Base-by-base conservation (phyloP, 352 stramenopile genomes). In the Phytophthora tubulina region DNA sequence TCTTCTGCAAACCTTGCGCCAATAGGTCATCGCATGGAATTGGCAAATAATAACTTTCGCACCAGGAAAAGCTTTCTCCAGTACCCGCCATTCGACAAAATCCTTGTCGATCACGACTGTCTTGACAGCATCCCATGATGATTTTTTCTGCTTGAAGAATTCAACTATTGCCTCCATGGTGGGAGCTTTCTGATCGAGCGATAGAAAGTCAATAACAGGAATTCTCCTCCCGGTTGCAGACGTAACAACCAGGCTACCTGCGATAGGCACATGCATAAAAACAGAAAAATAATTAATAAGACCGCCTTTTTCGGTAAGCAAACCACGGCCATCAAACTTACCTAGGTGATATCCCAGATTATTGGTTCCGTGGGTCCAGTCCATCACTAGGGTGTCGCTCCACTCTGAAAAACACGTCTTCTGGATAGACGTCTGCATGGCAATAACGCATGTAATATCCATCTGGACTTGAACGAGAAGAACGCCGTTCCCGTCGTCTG, bases 181-280 rank as follows among this genome's bases (percentile, higher is more conserved):
- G 0, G 13, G 17, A 1, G 56, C 71, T 57, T 67, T 70, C 39
- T 78, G 30, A 36, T 75, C 50, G 0, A 74, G 33, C 36, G 59
- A 27, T 3, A 79, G 44, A 32, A 79, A 75, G n/a, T 76, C 57
- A 32, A 72, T 9, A 9, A 76, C 56, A 2, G 72, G 67, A 4
- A 76, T 41, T 0, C 62, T 50, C 45, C 46, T 50, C 8, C 72
- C 67, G 30, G 57, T 76, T 4, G 71, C 53, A 4, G 65, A 52
- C 6, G 65, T 78, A 6, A 68, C 60, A 1, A 79, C 31, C 14
- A 75, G n/a, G 35, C 61, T 75, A 14, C 61, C 49, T 75, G 33
- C 13, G 39, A 27, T 2, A 27, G 21, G 21, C 21, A 27, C 21
- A 27, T 27, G 21, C 1, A 27, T 27, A 27, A 27, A 27, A 27